Conservation (phyloP, 306 rosid genomes). For the Echinosophora koreensis region DNA sequence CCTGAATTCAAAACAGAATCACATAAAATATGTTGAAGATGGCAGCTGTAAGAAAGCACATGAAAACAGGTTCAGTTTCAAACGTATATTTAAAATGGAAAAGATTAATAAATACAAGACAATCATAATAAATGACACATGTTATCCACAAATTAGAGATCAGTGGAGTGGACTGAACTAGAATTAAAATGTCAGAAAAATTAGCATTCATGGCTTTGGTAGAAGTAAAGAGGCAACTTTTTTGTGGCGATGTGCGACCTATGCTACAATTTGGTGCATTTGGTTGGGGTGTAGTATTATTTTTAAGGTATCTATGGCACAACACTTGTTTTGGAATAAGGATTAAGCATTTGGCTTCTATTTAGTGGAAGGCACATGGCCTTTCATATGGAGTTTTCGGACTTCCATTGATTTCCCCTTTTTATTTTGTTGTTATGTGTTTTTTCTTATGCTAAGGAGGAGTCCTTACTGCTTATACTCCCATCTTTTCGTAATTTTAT, state of each 20-base stretch:
- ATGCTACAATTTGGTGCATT: not conserved
- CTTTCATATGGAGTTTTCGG: not conserved
- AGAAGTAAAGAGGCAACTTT: not conserved
- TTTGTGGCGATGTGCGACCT: conserved; percentile 16
- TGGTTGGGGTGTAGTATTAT: not conserved
- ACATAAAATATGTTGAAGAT: conserved; percentile 39
- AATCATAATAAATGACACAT: conserved; percentile 13
- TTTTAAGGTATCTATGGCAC: not conserved
- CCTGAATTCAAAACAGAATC: conserved; percentile 62
- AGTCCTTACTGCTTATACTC: not conserved
- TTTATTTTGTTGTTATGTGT: conserved; percentile 3
- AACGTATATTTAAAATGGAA: conserved; percentile 29
- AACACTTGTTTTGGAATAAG: not conserved
- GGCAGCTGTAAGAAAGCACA: conserved; percentile 17
- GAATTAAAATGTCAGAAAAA: conserved; percentile 44
- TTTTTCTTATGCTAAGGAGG: not conserved
- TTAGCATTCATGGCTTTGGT: not conserved
- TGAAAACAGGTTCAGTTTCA: conserved; percentile 37
- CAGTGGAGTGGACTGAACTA: conserved; percentile 23
- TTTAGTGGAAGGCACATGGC: not conserved
- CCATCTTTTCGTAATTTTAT: conserved; percentile 24
- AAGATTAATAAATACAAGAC: conserved; percentile 11
- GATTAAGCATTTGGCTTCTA: not conserved
- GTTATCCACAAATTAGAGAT: conserved; percentile 7
- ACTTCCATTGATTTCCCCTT: conserved; percentile 10